Conservation (phyloP, 345 rosid species). For the Cardamine resedifolia region DNA sequence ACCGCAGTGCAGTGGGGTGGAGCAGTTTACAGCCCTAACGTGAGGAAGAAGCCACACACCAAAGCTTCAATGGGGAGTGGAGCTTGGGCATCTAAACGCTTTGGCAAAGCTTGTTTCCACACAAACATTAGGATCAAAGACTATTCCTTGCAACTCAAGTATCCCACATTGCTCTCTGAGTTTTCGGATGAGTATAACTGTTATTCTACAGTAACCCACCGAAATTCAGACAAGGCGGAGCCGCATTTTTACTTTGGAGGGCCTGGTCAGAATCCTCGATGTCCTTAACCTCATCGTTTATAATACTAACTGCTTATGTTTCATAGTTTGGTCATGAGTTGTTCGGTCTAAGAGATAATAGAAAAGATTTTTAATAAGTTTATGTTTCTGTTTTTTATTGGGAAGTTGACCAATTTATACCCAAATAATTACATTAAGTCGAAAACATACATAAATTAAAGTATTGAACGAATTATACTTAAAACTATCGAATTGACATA, state of each 20-base stretch:
- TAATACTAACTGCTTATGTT: no score
- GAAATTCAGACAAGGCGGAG: not conserved
- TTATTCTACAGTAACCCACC: conserved; percentile 26
- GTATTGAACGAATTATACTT: no score
- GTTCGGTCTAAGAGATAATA: no score
- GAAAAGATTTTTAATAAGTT: no score
- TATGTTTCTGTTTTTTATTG: no score
- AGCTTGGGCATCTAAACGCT: not conserved
- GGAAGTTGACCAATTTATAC: no score
- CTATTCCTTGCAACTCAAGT: conserved; percentile 33
- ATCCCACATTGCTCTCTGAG: conserved; percentile 32
- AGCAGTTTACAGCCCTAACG: conserved; percentile 44
- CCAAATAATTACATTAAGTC: no score
- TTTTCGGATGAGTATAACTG: conserved; percentile 30
- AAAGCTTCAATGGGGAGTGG: conserved; percentile 56
- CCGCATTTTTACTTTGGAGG: conserved; percentile 51
- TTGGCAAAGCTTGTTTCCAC: conserved; percentile 35
- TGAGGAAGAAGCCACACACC: conserved; percentile 47
- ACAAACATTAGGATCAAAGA: conserved; percentile 40
- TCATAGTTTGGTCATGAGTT: no score
- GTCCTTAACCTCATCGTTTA: conserved; percentile 22
- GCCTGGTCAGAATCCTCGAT: conserved; percentile 36
- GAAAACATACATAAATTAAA: no score
- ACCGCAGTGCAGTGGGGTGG: conserved; percentile 57
- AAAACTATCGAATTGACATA: no score